Conservation (phyloP, 352 stramenopile species). For the Pythium apleroticum region DNA sequence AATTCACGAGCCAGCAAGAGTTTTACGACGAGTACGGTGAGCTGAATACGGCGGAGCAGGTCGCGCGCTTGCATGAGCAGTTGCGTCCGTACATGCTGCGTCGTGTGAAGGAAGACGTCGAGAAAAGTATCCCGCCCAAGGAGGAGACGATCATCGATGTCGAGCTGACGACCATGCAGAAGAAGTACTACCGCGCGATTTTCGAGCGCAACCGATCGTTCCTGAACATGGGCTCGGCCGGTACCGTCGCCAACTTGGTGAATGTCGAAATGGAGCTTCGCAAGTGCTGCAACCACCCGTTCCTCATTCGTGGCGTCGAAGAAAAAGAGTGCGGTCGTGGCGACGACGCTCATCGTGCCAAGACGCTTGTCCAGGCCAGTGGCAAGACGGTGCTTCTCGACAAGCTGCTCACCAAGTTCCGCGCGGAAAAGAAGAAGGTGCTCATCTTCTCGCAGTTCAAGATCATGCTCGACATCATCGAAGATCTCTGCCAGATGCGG, state of each 20-base stretch:
- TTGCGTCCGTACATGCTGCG: slow-evolving; percentile 99
- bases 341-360: slow-evolving; percentile 68
- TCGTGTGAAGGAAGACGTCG: slow-evolving; percentile 99
- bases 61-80: slow-evolving; percentile 95
- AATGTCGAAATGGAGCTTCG: slow-evolving; percentile 99
- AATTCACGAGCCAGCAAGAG: slow-evolving; percentile 93
- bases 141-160: slow-evolving; percentile 99
- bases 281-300: slow-evolving; percentile 99
- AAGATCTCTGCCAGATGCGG: slow-evolving; percentile 81
- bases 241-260: slow-evolving; percentile 95
- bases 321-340: slow-evolving; percentile 93
- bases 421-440: slow-evolving; percentile 96
- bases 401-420: slow-evolving; percentile 98
- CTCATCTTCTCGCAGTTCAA: slow-evolving; percentile 99
- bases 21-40: slow-evolving; percentile 98
- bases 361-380: slow-evolving; percentile 83
- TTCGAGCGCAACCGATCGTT: slow-evolving; percentile 98
- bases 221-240: slow-evolving; percentile 83
- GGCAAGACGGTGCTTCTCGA: slow-evolving; percentile 99
- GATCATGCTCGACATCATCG: slow-evolving; percentile 98
- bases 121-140: slow-evolving; percentile 98
- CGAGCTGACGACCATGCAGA: slow-evolving; percentile 99
- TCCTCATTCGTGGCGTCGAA: slow-evolving; percentile 97
- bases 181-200: slow-evolving; percentile 96
- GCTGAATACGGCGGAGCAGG: slow-evolving; percentile 95